Base-by-base conservation (phyloP, 345 rosid species). In the Carallia pectinifolia region DNA sequence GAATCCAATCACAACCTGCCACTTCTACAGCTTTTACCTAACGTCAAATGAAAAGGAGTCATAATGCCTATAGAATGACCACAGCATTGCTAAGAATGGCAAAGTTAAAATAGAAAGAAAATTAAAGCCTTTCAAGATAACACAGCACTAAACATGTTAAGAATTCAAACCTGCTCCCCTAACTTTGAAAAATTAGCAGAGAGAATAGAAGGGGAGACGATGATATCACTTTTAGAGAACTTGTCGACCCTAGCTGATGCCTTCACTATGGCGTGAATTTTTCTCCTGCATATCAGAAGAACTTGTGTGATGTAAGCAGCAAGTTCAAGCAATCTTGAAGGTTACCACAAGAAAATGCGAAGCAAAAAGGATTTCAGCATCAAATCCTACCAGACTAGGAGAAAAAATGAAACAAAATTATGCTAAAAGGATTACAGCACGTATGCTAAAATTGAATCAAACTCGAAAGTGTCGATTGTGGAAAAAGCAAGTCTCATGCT, bases 1-100 rank as follows among this genome's bases (percentile, higher is more conserved):
- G 98, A 70, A 93, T 90, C 98, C 97, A 93, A 69, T 93, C 97
- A 82, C 96, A 90, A 59, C 97, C 97, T 61, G 93, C 97, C 76
- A 86, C 17, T 71, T 93, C 97, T 39, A 93, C 93, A 4, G 97
- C 98, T 82, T 93, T 93, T 47, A 93, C 95, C 98, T 92, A 81
- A 23, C 56, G 74, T 54, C 29, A 75, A 74, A 47, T 2, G 48
- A 54, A 78, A 76, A 71, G 27, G 76, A 75, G 74, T 50, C 58
- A 65, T 30, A 53, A 56, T 15, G 55, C 54, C 36, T 64, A 27
- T 4, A 44, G 33, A 50, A 81, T 38, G 61, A 39, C 37, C 59
- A 36, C 19, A 27, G 53, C 60, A 74, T 71, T 33, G 47, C 12
- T 38, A 37, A 66, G 38, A 66, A 5, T 13, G 31, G 37, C n/a